Evolutionary conservation across 768 basidiomycete genomes (phyloP).

Genomic region (Cyathus striatus): DNA sequence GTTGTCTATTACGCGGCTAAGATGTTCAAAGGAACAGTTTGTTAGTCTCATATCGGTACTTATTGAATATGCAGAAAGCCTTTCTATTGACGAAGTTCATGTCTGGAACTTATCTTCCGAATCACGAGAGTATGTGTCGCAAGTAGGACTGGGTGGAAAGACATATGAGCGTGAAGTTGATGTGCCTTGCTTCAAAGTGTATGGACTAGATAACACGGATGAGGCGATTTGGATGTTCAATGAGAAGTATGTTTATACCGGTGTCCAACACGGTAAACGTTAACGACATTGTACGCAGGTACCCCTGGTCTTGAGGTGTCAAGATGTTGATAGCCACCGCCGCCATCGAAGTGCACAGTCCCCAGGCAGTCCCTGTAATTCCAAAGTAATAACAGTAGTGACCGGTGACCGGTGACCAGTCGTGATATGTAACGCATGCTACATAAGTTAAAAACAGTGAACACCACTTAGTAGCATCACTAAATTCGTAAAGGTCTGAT

Average conservation of each 20-base stretch:
- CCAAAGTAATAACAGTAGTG: too few relatives aligned
- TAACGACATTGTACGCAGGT: too few relatives aligned
- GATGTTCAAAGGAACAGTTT: constrained; percentile 23
- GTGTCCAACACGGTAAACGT: too few relatives aligned
- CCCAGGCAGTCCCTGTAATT: too few relatives aligned
- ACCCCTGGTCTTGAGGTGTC: too few relatives aligned
- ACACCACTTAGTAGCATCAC: too few relatives aligned
- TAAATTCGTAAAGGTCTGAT: too few relatives aligned
- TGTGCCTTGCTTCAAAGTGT: constrained; percentile 45
- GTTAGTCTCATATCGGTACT: constrained; percentile 26
- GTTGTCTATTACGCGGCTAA: constrained; percentile 41
- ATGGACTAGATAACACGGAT: constrained; percentile 27
- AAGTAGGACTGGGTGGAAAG: constrained; percentile 23
- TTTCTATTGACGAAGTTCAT: constrained; percentile 34
- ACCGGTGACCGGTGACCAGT: too few relatives aligned
- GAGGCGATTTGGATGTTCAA: constrained; percentile 42
- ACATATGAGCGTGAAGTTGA: constrained; percentile 29
- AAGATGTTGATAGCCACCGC: too few relatives aligned
- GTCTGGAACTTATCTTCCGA: constrained; percentile 39
- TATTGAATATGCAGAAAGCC: constrained; percentile 24
- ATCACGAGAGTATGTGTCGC: constrained; percentile 18
- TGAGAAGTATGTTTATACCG: constrained; percentile 40
- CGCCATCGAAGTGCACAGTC: too few relatives aligned
- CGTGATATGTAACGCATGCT: too few relatives aligned
- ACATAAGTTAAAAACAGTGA: too few relatives aligned